Base-by-base conservation (phyloP, 345 rosid genomes). In the Brassica carinata region DNA sequence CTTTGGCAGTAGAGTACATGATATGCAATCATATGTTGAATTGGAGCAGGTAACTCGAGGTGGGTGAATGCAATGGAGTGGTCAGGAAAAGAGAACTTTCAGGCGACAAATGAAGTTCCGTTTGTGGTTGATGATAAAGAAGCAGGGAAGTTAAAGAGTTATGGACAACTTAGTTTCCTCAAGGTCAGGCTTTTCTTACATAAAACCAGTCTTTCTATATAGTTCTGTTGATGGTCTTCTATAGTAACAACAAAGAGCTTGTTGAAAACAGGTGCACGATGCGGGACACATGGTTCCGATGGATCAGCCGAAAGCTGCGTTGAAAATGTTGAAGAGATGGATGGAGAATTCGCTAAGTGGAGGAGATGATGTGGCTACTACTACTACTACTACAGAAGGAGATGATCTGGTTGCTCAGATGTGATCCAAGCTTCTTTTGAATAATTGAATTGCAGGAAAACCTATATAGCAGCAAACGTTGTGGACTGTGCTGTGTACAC, bases 211-310 rank as follows among this genome's bases (percentile, higher is more conserved):
- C 3, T 9, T 26, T 53, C 18, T 0, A 23, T 0, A 23, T 23
- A 5, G 30, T 68, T 61, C 23, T 79, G 51, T 4, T 40, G 67
- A 27, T 76, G 30, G 26, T 69, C 80, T 34, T 69, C 1, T 64
- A 55, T 68, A 67, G 61, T 53, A 34, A 27, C 29, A 64, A 73
- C 9, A 75, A 45, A 64, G 3, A 64, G 82, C 30, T 40, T 75
- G 72, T 17, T 69, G 67, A 59, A 8, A 1, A 77, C 87, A 96
- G 97, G 97, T 93, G 59, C 93, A 83, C 2, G 88, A 96, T 75
- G 97, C 99, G 1, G 97, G 99, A 82, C 99, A 96, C 85, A 93
- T 96, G 99, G 97, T 93, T 79, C 99, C 99, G 0, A 96, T 93
- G 99, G 98, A 96, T 83, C 97, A 96, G 81, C 98, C 98, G 0